Base-by-base conservation (phyloP, 106 monocot species). In the Vanilla planifolia region DNA sequence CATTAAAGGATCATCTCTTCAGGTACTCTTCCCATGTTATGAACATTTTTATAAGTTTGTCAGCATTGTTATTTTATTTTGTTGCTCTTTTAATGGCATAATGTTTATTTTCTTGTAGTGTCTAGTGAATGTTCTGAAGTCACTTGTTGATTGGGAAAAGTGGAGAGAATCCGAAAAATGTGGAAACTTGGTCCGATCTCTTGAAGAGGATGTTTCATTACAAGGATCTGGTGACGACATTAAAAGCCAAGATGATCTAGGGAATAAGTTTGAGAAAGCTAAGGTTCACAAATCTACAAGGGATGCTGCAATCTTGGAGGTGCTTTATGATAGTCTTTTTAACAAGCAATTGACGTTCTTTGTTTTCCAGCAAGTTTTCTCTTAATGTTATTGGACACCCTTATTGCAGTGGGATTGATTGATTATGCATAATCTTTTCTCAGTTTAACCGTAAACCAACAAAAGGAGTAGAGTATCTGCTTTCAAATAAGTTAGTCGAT, bases 251-350 rank as follows among this genome's bases (percentile, higher is more conserved):
- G 90, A 84, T 64, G 89, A 81, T 70, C 84, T 72, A 28, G 60
- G 71, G 25, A 84, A 72, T 72, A 81, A 96, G 45, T 91, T 91
- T 77, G 87, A 96, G 67, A 96, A 81, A 64, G 85, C 85, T 30
- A 94, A 94, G 83, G 94, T 85, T 80, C 94, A 94, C 73, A 94
- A 94, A 76, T 94, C 89, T 34, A 89, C 85, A 47, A 46, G 89
- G 71, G 94, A 83, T 78, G 71, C 89, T 77, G 94, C 89, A 63
- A 76, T 94, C 46, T 75, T 68, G 15, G 94, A 89, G 89, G 94
- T 94, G 62, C 46, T 14, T 15, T 34, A 48, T 20, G 10, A 15
- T 36, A 36, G 17, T 20, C 33, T 35, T 57, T 3, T 35, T 10
- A 57, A 57, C 7, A 34, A 20, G 13, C 33, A 20, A 17, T 16